Evolutionary conservation across 306 rosid species (phyloP).

Genomic region (Myrica gale): DNA sequence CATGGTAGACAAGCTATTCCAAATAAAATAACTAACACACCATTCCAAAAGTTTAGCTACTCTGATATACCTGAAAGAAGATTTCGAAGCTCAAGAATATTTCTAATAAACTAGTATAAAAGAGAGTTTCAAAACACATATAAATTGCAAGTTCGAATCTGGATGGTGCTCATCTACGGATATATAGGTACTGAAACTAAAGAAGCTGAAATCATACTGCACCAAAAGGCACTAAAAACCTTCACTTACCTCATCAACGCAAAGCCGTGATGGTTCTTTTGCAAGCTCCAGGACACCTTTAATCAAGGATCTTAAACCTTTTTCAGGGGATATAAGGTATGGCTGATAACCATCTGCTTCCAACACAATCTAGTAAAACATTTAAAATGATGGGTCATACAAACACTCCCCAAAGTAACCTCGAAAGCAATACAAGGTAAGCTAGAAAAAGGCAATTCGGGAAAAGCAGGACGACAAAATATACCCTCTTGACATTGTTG

Average conservation of each 20-base stretch:
- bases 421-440: slow-evolving; percentile 1
- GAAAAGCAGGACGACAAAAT: slow-evolving; percentile 19
- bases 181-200: slow-evolving; percentile 5
- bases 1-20: not conserved
- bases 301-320: slow-evolving; percentile 92
- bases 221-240: slow-evolving; percentile 9
- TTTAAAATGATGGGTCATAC: slow-evolving; percentile 11
- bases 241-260: slow-evolving; percentile 88
- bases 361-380: slow-evolving; percentile 72
- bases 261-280: slow-evolving; percentile 93
- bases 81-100: not conserved
- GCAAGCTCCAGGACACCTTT: slow-evolving; percentile 98
- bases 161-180: not conserved
- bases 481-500: slow-evolving; percentile 94
- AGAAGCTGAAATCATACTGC: not conserved
- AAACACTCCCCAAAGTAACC: slow-evolving; percentile 1
- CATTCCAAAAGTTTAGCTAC: not conserved
- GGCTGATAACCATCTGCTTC: slow-evolving; percentile 99
- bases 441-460: not conserved
- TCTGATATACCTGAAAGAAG: not conserved
- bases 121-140: not conserved
- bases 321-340: slow-evolving; percentile 96
- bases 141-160: slow-evolving; percentile 4
- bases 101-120: not conserved
- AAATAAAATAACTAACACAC: not conserved